A percentile compares a stretch with the other conserved stretches of the same genome.
phyloP scores from a whole-genome alignment of 768 basidiomycete genomes.

The Phaffia tasmanica region DNA sequence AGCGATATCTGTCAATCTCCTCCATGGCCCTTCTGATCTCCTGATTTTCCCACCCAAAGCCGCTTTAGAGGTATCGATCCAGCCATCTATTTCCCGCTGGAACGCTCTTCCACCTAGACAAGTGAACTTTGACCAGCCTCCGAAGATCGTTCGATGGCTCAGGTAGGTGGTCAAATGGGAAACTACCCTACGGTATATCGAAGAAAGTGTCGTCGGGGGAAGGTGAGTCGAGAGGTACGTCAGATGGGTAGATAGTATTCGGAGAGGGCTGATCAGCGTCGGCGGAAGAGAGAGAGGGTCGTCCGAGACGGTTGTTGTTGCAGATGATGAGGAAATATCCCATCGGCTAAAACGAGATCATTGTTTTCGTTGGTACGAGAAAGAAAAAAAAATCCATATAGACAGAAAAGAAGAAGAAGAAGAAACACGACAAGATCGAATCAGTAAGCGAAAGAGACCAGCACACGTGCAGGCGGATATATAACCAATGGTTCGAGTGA shows the following conservation, averaged over 20 bases:
- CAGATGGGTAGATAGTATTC: constrained; percentile 70
- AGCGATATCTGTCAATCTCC: constrained; percentile 43
- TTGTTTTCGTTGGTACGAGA: not conserved
- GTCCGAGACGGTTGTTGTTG: constrained; percentile 33
- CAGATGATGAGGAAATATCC: constrained; percentile 30
- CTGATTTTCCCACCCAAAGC: constrained; percentile 42
- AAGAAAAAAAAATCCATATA: constrained; percentile 29
- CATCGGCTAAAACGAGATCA: constrained; percentile 32
- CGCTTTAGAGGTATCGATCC: constrained; percentile 65
- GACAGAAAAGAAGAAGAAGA: not conserved
- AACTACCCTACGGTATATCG: constrained; percentile 58
- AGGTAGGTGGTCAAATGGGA: constrained; percentile 63
- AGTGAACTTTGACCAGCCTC: constrained; percentile 54
- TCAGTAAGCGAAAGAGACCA: not conserved
- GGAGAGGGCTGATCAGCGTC: constrained; percentile 62
- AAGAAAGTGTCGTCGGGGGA: constrained; percentile 42
- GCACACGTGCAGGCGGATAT: no score
- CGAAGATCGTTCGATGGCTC: constrained; percentile 70
- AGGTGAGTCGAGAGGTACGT: constrained; percentile 54
- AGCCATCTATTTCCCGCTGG: constrained; percentile 61
- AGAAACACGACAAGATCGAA: not conserved
- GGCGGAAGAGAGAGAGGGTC: constrained; percentile 48
- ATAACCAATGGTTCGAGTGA: no score
- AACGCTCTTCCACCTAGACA: constrained; percentile 53
- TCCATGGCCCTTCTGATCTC: constrained; percentile 53